Base-by-base conservation (phyloP, 2,329 filamentous ascomycete species). In the Diaporthe batatas region DNA sequence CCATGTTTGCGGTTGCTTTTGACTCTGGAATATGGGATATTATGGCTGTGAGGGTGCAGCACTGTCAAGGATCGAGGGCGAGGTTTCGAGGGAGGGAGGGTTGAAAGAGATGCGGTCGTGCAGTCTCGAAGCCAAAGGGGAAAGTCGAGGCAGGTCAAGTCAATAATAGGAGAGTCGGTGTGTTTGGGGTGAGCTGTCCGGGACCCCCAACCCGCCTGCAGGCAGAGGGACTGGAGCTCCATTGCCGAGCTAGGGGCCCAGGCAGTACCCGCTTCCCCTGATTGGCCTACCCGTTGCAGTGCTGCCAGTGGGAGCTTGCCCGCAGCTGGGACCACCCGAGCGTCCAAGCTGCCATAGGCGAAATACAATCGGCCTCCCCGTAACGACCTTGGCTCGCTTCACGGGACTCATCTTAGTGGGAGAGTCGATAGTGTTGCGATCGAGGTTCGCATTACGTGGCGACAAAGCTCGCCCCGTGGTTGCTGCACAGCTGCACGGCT, bases 1-100 rank as follows among this genome's bases (percentile, higher is more conserved):
- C 96, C 96, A 98, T 98, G 86, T 76, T 89, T 80, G 75, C 74
- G 73, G 75, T 70, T 57, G 55, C 23, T 51, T 73, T 32, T 59
- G 53, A n/a, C 25, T 72, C 32, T 62, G 54, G 23, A 47, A 23
- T 23, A 32, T 72, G 68, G 34, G 42, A 55, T 64, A 55, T 64
- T 64, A n/a, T 72, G 68, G 67, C 42, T 55, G 59, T 69, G 85
- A 69, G 58, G 68, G 70, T 68, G 70, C 51, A 59, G 23, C 47
- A 36, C 53, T 58, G 55, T 58, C 44, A 53, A 42, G n/a, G 6
- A 42, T 72, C 57, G 44, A 54, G 67, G 57, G 49, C 73, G 65
- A 68, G 5, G 58, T 58, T 73, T 68, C 42, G 70, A 75, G 73
- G 55, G 70, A 75, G 73, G 55, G 70, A 75, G 73, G 55, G 73